Conservation (phyloP, 2,329 filamentous ascomycete genomes). For the Trichocomaceae sp. region DNA sequence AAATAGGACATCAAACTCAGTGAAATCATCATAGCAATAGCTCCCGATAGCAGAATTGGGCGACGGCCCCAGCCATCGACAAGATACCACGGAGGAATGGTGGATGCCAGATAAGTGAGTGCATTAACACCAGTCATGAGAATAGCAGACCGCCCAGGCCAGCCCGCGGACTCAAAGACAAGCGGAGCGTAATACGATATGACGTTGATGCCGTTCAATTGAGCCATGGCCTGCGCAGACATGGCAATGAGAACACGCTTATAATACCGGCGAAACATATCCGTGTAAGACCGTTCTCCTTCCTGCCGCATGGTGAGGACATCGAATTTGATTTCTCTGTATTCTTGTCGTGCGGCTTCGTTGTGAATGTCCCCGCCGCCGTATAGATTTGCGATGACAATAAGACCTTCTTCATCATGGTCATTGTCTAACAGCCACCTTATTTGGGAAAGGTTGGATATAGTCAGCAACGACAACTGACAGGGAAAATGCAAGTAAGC, state of each 20-base stretch:
- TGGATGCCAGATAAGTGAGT: slow-evolving; percentile 83
- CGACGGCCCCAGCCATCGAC: slow-evolving; percentile 89
- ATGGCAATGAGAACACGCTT: slow-evolving; percentile 96
- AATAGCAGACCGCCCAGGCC: slow-evolving; percentile 81
- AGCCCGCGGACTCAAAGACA: slow-evolving; percentile 95
- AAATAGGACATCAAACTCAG: slow-evolving; percentile 91
- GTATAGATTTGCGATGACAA: slow-evolving; percentile 96
- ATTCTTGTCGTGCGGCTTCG: slow-evolving; percentile 85
- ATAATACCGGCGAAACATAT: slow-evolving; percentile 92
- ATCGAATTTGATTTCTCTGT: slow-evolving; percentile 98
- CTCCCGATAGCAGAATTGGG: slow-evolving; percentile 81
- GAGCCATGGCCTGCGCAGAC: slow-evolving; percentile 92
- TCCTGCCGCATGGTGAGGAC: slow-evolving; percentile 90
- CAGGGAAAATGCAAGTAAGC: background rate
- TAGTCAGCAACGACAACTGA: slow-evolving; percentile 8
- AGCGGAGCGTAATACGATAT: slow-evolving; percentile 98
- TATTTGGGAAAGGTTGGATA: slow-evolving; percentile 6
- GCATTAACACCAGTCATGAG: slow-evolving; percentile 97
- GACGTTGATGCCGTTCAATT: slow-evolving; percentile 98
- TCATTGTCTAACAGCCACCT: slow-evolving; percentile 98
- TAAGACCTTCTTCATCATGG: slow-evolving; percentile 95
- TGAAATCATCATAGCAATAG: slow-evolving; percentile 80
- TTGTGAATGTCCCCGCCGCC: slow-evolving; percentile 94
- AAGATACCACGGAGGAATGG: slow-evolving; percentile 93
- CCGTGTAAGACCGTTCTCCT: slow-evolving; percentile 80